phyloP scores from a whole-genome alignment of 139 green algal species.

The Penium margaritaceum region DNA sequence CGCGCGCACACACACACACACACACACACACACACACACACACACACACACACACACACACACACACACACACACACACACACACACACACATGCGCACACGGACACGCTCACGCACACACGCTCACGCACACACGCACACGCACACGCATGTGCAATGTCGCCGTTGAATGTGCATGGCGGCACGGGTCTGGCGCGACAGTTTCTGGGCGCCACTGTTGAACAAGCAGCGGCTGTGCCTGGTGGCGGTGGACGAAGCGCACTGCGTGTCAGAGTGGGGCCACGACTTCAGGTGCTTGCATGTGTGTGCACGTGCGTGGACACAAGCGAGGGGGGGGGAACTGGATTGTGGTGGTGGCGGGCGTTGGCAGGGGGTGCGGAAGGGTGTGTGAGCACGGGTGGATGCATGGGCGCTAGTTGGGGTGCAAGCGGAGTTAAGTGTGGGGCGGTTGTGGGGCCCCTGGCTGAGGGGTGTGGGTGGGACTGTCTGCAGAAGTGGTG shows the following conservation, averaged over 20 bases:
- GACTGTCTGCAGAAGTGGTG: too few relatives aligned
- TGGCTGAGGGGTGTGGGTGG: too few relatives aligned
- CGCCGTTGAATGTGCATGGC: neutral
- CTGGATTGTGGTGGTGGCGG: neutral
- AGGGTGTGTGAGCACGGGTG: neutral
- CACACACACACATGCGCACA: too few relatives aligned
- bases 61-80: too few relatives aligned
- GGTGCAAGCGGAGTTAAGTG: too few relatives aligned
- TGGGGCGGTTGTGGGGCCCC: too few relatives aligned
- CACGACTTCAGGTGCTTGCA: conserved; percentile 74
- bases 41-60: too few relatives aligned
- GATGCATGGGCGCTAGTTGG: too few relatives aligned
- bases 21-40: too few relatives aligned
- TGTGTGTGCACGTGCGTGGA: neutral
- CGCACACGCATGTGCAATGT: neutral
- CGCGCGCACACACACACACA: too few relatives aligned
- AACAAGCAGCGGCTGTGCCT: neutral
- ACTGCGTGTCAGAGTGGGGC: conserved; percentile 92
- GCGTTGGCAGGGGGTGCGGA: neutral
- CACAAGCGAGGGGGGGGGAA: neutral
- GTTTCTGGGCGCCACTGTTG: conserved; percentile 2
- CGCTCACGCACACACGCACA: neutral
- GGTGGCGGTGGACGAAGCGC: conserved; percentile 83
- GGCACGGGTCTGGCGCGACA: neutral
- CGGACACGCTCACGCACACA: too few relatives aligned